phyloP scores from a whole-genome alignment of 192 early-diverging fungal genomes.

The Backusella mclennaniae region DNA sequence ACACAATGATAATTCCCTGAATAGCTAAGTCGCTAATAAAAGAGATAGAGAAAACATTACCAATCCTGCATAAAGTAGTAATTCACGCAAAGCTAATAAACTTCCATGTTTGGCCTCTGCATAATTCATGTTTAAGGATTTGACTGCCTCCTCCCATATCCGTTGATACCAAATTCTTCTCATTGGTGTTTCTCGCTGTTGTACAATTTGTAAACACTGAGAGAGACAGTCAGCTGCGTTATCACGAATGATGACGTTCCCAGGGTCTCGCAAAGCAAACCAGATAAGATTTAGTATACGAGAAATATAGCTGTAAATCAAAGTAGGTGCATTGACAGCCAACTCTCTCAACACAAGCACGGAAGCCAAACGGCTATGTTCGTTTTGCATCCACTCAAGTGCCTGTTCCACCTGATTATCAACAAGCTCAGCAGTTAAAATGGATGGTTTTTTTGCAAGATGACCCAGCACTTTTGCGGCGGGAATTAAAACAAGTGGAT shows the following conservation, averaged over 20 bases:
- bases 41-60: slow-evolving; percentile 37
- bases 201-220: slow-evolving; percentile 77
- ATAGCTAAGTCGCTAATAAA: too few species aligned
- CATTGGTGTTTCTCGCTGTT: slow-evolving; percentile 68
- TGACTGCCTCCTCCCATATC: slow-evolving; percentile 81
- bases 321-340: slow-evolving; percentile 71
- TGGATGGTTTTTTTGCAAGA: slow-evolving; percentile 61
- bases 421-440: slow-evolving; percentile 77
- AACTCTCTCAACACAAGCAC: slow-evolving; percentile 77
- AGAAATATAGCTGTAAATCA: slow-evolving; percentile 78
- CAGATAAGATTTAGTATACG: slow-evolving; percentile 85
- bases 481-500: slow-evolving; percentile 69
- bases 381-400: slow-evolving; percentile 83
- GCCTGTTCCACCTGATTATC: slow-evolving; percentile 83
- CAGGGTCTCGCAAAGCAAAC: slow-evolving; percentile 78
- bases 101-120: slow-evolving; percentile 83
- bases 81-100: slow-evolving; percentile 75
- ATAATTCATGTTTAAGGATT: slow-evolving; percentile 62
- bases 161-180: slow-evolving; percentile 68
- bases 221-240: slow-evolving; percentile 81
- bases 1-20: neutral
- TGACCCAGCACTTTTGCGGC: slow-evolving; percentile 74
- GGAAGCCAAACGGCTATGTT: slow-evolving; percentile 74
- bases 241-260: slow-evolving; percentile 67
- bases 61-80: slow-evolving; percentile 78